Evolutionary conservation across 2,329 filamentous ascomycete genomes (phyloP).

Genomic region (Ophiostoma quercus): DNA sequence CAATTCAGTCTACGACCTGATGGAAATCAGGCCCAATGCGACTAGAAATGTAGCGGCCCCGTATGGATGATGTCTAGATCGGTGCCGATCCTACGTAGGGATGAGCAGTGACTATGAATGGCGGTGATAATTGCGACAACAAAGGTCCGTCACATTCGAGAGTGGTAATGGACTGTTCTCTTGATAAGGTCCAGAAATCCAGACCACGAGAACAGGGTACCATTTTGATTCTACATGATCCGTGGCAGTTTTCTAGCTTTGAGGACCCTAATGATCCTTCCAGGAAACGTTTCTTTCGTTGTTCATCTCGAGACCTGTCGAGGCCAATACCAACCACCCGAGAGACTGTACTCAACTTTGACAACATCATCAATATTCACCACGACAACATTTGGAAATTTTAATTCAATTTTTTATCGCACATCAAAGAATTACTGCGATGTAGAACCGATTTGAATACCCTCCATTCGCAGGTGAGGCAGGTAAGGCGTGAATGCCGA

Average conservation of each 20-base stretch:
- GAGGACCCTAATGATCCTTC: slow-evolving; percentile 1
- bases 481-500: neutral
- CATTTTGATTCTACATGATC: neutral
- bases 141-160: neutral
- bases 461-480: neutral
- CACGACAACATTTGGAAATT: neutral
- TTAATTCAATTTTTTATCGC: no score
- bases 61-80: neutral
- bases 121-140: neutral
- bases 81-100: slow-evolving; percentile 6
- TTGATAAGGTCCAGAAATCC: neutral
- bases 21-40: neutral
- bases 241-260: neutral
- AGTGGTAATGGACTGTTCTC: neutral
- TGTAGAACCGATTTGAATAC: neutral
- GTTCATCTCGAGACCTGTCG: neutral
- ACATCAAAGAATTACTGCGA: neutral
- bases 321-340: neutral
- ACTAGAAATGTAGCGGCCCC: neutral
- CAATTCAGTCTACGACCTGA: neutral
- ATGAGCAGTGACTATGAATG: neutral
- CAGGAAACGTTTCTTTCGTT: neutral
- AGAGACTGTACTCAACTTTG: neutral
- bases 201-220: neutral
- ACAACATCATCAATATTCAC: neutral